A percentile compares a stretch with the other conserved stretches of the same genome.
phyloP scores from a whole-genome alignment of 163 green algal genomes.

The Chloromonas sp. region DNA sequence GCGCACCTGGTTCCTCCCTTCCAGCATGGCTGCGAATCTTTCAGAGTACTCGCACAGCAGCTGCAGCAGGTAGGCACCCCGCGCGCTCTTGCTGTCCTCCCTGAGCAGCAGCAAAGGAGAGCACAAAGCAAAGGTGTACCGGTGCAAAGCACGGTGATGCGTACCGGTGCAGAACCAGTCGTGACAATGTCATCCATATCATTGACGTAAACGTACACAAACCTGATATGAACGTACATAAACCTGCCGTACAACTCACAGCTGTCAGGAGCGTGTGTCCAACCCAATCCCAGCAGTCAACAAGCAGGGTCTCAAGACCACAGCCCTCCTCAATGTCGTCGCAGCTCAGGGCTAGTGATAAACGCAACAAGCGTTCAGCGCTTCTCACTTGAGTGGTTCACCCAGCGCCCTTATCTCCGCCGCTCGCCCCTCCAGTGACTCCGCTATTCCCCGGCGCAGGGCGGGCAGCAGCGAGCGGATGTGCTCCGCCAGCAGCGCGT shows the following conservation, averaged over 20 bases:
- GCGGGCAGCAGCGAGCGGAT: constrained; percentile 68
- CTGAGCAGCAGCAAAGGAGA: background rate
- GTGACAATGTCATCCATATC: too few relatives aligned
- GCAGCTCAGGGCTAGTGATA: too few relatives aligned
- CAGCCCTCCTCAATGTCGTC: too few relatives aligned
- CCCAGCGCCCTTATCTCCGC: constrained; percentile 56
- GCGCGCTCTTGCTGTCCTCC: background rate
- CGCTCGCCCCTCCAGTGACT: constrained; percentile 35
- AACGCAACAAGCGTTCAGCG: background rate
- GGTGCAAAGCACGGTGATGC: background rate
- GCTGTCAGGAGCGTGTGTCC: too few relatives aligned
- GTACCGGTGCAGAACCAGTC: background rate
- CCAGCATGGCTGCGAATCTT: constrained; percentile 70
- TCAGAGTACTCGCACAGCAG: constrained; percentile 80
- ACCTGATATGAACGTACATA: too few relatives aligned
- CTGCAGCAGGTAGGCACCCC: constrained; percentile 73
- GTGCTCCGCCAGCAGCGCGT: constrained; percentile 81
- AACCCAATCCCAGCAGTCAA: too few relatives aligned
- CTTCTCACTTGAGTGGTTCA: constrained; percentile 30
- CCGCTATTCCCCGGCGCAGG: constrained; percentile 46
- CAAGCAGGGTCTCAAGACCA: too few relatives aligned
- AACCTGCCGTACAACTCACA: too few relatives aligned
- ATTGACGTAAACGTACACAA: too few relatives aligned
- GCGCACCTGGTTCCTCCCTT: constrained; percentile 45
- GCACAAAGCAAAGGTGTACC: background rate